These are phyloP conservation scores for Dissoconium aciculare DNA, from an alignment of 2,329 filamentous ascomycete species.

Conservation along the genomic window DNA sequence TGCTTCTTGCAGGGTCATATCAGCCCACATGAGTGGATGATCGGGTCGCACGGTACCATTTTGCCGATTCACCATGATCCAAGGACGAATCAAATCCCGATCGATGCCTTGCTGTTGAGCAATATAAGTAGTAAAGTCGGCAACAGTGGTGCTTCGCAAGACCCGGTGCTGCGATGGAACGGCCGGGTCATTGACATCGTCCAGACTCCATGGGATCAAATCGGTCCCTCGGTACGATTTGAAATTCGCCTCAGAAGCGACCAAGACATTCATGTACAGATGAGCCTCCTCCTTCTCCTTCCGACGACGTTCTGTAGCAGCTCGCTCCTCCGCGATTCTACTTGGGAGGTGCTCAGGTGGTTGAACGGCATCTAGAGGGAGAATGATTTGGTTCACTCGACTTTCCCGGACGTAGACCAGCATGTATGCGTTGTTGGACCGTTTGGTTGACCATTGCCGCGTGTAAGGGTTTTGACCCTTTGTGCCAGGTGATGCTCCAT, in stretches of 20 bases:
- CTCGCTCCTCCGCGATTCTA: constrained; percentile 68
- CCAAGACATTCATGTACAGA: constrained; percentile 71
- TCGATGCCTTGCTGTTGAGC: constrained; percentile 56
- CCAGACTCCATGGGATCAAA: constrained; percentile 45
- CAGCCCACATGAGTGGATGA: constrained; percentile 62
- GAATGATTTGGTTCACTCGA: constrained; percentile 66
- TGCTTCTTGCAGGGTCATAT: constrained; percentile 53
- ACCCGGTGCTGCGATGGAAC: constrained; percentile 59
- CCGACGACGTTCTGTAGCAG: constrained; percentile 55
- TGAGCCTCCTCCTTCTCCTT: constrained; percentile 92
- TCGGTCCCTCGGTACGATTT: constrained; percentile 71
- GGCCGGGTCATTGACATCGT: constrained; percentile 46
- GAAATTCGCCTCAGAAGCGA: constrained; percentile 73
- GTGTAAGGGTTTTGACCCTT: constrained; percentile 50
- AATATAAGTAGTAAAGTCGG: constrained; percentile 57
- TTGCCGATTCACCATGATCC: constrained; percentile 97
- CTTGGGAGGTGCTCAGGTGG: constrained; percentile 68
- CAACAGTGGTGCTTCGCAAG: constrained; percentile 58
- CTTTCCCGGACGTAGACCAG: constrained; percentile 90
- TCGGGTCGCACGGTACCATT: constrained; percentile 94
- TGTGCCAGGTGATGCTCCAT: constrained; percentile 41
- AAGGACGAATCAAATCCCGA: constrained; percentile 59
- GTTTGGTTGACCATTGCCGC: constrained; percentile 47
- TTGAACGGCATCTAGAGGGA: constrained; percentile 58
- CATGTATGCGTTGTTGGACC: constrained; percentile 90